Evolutionary conservation across 345 rosid species (phyloP).

Genomic region (Dovyalis caffra): DNA sequence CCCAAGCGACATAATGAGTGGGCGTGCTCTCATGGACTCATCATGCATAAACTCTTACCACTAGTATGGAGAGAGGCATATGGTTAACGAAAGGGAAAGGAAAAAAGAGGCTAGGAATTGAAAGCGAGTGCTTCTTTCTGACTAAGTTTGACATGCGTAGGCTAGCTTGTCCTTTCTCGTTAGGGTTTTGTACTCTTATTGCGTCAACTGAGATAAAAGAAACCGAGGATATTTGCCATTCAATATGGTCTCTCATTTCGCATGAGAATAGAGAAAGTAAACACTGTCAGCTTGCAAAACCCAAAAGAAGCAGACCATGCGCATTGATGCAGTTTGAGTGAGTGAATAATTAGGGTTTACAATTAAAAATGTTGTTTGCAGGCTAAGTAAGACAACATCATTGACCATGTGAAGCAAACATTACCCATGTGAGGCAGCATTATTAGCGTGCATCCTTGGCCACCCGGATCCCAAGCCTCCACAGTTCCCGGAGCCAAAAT

Average conservation of each 20-base stretch:
- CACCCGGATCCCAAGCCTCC: constrained; percentile 25
- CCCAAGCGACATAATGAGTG: constrained; percentile 47
- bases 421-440: constrained; percentile 31
- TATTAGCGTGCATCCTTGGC: constrained; percentile 15
- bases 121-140: constrained; percentile 14
- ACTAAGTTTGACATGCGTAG: constrained; percentile 20
- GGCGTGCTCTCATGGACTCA: constrained; percentile 49
- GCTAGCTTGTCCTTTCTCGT: not conserved
- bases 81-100: not conserved
- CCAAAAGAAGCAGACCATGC: constrained; percentile 19
- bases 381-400: constrained; percentile 29
- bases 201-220: constrained; percentile 22
- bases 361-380: constrained; percentile 29
- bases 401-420: constrained; percentile 24
- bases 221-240: not conserved
- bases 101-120: not conserved
- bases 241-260: not conserved
- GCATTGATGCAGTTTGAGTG: constrained; percentile 25
- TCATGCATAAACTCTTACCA: constrained; percentile 23
- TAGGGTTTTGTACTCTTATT: constrained; percentile 14
- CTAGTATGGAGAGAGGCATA: not conserved
- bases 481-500: constrained; percentile 18
- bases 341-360: constrained; percentile 30
- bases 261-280: not conserved
- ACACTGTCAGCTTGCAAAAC: not conserved